Evolutionary conservation across 768 basidiomycete genomes (phyloP).

Genomic region (Termitomyces titanicus): DNA sequence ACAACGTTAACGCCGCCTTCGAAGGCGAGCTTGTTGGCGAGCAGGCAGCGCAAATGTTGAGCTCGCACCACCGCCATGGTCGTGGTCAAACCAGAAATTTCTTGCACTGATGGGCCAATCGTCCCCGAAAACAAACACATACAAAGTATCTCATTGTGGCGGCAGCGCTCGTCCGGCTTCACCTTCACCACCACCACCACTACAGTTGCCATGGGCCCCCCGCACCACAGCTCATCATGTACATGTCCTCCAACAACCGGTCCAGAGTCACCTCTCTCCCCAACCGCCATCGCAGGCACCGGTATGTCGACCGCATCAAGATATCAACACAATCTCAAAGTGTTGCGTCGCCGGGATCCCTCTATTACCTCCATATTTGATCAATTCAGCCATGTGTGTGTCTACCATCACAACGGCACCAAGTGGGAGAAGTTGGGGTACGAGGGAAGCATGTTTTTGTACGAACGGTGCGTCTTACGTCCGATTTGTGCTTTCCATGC

Average conservation of each 20-base stretch:
- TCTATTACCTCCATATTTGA: slow-evolving; percentile 79
- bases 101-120: background rate
- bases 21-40: slow-evolving; percentile 13
- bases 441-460: slow-evolving; percentile 89
- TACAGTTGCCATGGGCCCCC: slow-evolving; percentile 26
- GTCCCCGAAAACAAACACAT: slow-evolving; percentile 7
- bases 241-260: slow-evolving; percentile 13
- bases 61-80: slow-evolving; percentile 1
- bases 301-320: slow-evolving; percentile 65
- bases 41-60: slow-evolving; percentile 2
- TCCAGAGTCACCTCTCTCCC: slow-evolving; percentile 13
- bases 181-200: slow-evolving; percentile 2
- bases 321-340: slow-evolving; percentile 78
- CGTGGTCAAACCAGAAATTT: slow-evolving; percentile 2
- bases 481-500: background rate
- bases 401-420: slow-evolving; percentile 69
- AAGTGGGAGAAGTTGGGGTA: slow-evolving; percentile 83
- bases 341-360: slow-evolving; percentile 74
- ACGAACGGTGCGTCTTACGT: slow-evolving; percentile 61
- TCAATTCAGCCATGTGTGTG: slow-evolving; percentile 84
- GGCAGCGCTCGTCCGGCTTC: background rate
- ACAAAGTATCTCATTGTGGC: slow-evolving; percentile 3
- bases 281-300: slow-evolving; percentile 23
- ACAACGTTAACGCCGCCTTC: slow-evolving; percentile 25
- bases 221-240: slow-evolving; percentile 21